Evolutionary conservation across 78 protist genomes (phyloP).

Genomic region (Dictyostelium capitatum): DNA sequence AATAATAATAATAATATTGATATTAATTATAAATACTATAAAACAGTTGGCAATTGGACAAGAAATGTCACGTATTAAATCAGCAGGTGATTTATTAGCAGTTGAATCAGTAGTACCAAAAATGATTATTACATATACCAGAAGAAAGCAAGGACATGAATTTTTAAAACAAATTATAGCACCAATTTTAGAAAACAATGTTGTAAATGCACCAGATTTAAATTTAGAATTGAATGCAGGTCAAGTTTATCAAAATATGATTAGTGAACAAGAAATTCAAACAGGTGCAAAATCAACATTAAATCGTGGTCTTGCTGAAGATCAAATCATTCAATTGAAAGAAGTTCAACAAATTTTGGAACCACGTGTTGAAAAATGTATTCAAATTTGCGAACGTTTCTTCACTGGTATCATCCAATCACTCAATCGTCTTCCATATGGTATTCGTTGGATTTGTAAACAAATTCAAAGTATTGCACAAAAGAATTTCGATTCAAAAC

Average conservation of each 20-base stretch:
- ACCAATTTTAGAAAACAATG: slow-evolving; percentile 68
- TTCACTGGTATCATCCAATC: slow-evolving; percentile 83
- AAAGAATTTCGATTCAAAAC: slow-evolving; percentile 61
- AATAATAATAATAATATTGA: background rate
- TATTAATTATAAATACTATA: slow-evolving; percentile 9
- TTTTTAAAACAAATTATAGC: slow-evolving; percentile 75
- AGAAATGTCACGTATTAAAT: slow-evolving; percentile 79
- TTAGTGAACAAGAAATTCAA: slow-evolving; percentile 64
- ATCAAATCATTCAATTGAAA: slow-evolving; percentile 75
- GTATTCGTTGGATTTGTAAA: slow-evolving; percentile 92
- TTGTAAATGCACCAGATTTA: slow-evolving; percentile 75
- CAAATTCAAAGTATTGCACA: slow-evolving; percentile 53
- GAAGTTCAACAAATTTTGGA: slow-evolving; percentile 73
- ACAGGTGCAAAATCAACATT: slow-evolving; percentile 67
- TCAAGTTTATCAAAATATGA: slow-evolving; percentile 71
- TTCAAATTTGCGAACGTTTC: slow-evolving; percentile 83
- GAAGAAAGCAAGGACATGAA: slow-evolving; percentile 80
- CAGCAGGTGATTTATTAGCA: slow-evolving; percentile 67
- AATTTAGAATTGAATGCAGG: slow-evolving; percentile 74
- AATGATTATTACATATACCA: slow-evolving; percentile 79
- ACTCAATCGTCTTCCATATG: slow-evolving; percentile 88
- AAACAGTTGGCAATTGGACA: slow-evolving; percentile 66
- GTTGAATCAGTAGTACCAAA: slow-evolving; percentile 80
- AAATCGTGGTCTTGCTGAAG: slow-evolving; percentile 71
- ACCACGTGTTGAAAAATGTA: slow-evolving; percentile 81